Conservation (phyloP, 2,329 filamentous ascomycete genomes). For the Penicillium psychrosexuale region DNA sequence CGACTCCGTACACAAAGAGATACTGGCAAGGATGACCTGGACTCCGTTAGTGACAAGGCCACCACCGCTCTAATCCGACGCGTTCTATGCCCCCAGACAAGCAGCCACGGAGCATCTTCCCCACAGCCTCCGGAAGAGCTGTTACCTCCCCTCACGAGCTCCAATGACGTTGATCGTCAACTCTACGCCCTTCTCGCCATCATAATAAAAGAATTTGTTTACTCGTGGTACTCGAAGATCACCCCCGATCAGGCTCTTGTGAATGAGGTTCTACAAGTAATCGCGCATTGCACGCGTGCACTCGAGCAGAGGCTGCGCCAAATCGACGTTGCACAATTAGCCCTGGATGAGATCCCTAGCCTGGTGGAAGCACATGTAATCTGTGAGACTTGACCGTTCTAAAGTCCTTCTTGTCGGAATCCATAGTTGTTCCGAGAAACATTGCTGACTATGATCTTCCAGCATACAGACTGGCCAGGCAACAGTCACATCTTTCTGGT, state of each 20-base stretch:
- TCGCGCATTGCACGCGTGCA: slow-evolving; percentile 85
- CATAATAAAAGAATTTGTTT: slow-evolving; percentile 83
- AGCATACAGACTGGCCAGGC: slow-evolving; percentile 72
- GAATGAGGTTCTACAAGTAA: slow-evolving; percentile 80
- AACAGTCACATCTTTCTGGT: slow-evolving; percentile 56
- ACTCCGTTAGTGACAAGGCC: slow-evolving; percentile 69
- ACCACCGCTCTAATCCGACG: slow-evolving; percentile 78
- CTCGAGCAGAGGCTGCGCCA: slow-evolving; percentile 81
- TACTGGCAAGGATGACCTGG: slow-evolving; percentile 38
- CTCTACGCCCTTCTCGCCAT: slow-evolving; percentile 90
- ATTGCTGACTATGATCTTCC: slow-evolving; percentile 24
- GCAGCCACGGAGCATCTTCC: slow-evolving; percentile 49
- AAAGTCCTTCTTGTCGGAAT: neutral
- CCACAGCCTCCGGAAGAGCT: slow-evolving; percentile 72
- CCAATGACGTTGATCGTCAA: slow-evolving; percentile 88
- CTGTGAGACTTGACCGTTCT: slow-evolving; percentile 53
- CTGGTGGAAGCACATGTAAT: slow-evolving; percentile 75
- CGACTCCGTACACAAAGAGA: slow-evolving; percentile 28
- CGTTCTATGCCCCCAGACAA: slow-evolving; percentile 69
- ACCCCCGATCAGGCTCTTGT: slow-evolving; percentile 87
- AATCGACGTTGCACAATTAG: slow-evolving; percentile 75
- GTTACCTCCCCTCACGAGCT: slow-evolving; percentile 86
- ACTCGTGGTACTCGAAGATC: slow-evolving; percentile 89
- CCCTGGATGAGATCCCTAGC: slow-evolving; percentile 84
- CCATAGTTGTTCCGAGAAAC: slow-evolving; percentile 18